phyloP scores from a whole-genome alignment of 805 yeast species.

The Nakazawaea anatomiae region DNA sequence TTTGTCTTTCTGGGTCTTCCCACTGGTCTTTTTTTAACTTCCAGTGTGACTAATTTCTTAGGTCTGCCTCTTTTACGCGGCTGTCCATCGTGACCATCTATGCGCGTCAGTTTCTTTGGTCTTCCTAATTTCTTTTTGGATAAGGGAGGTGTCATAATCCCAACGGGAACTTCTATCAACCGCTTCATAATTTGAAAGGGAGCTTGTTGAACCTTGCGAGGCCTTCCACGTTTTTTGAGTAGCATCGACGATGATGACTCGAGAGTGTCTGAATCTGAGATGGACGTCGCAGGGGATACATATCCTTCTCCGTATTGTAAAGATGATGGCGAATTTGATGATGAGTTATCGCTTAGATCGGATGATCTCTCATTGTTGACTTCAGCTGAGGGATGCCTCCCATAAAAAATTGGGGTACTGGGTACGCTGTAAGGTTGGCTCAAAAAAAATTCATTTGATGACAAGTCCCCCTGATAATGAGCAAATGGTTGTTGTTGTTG shows the following conservation, averaged over 20 bases:
- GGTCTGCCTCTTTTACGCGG: not conserved
- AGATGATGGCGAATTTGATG: not conserved
- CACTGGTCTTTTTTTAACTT: constrained; percentile 31
- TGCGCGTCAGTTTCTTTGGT: not conserved
- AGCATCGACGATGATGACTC: not conserved
- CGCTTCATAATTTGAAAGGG: not conserved
- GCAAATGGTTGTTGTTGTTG: not conserved
- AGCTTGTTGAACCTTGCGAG: not conserved
- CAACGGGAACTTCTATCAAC: not conserved
- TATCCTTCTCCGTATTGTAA: not conserved
- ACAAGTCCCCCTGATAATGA: not conserved
- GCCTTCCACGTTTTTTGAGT: not conserved
- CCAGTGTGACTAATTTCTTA: not conserved
- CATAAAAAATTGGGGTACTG: not conserved
- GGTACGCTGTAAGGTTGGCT: not conserved
- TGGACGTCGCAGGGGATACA: not conserved
- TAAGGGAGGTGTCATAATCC: not conserved
- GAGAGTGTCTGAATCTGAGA: not conserved
- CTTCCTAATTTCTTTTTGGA: not conserved
- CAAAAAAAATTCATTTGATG: not conserved
- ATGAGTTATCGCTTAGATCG: not conserved
- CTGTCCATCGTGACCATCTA: not conserved
- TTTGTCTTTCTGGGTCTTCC: constrained; percentile 42
- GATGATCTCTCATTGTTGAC: not conserved
- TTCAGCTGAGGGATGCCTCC: constrained; percentile 3